These are phyloP conservation scores for Serendipita sp. DNA, from an alignment of 768 basidiomycete genomes.

Conservation along the genomic window DNA sequence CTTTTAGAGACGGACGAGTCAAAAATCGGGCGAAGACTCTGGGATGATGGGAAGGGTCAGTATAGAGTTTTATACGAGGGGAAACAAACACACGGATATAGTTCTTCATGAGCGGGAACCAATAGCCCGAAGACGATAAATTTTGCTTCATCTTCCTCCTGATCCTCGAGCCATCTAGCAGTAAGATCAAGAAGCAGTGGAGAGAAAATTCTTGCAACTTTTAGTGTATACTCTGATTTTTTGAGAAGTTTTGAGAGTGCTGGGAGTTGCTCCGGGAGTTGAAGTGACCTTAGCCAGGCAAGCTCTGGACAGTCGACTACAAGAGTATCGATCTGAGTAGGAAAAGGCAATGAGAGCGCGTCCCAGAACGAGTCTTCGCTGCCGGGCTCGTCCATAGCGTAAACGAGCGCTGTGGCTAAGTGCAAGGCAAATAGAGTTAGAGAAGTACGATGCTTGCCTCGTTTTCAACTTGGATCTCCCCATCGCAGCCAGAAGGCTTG, in stretches of 20 bases:
- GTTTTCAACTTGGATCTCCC: not conserved
- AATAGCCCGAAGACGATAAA: slow-evolving; percentile 19
- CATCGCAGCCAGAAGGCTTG: not conserved
- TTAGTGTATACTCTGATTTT: slow-evolving; percentile 42
- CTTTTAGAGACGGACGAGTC: slow-evolving; percentile 24
- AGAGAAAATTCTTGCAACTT: slow-evolving; percentile 49
- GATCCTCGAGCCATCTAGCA: slow-evolving; percentile 59
- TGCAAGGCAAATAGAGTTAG: not conserved
- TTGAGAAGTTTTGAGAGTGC: slow-evolving; percentile 45
- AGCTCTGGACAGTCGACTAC: not conserved
- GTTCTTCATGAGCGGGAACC: slow-evolving; percentile 16
- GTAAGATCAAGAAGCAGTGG: slow-evolving; percentile 69
- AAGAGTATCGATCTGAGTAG: not conserved
- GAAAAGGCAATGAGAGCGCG: not conserved
- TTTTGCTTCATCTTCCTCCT: slow-evolving; percentile 25
- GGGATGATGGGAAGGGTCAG: slow-evolving; percentile 7
- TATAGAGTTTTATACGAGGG: slow-evolving; percentile 31
- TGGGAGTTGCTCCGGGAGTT: slow-evolving; percentile 25
- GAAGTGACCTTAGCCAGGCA: not conserved
- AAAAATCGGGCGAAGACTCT: slow-evolving; percentile 45
- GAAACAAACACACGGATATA: slow-evolving; percentile 31
- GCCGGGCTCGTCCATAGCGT: not conserved
- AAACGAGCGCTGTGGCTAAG: slow-evolving; percentile 1
- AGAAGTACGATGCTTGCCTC: not conserved
- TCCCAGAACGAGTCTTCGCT: not conserved